Base-by-base conservation (phyloP, 202 grass and related monocot genomes). In the Elaeis oleifera region DNA sequence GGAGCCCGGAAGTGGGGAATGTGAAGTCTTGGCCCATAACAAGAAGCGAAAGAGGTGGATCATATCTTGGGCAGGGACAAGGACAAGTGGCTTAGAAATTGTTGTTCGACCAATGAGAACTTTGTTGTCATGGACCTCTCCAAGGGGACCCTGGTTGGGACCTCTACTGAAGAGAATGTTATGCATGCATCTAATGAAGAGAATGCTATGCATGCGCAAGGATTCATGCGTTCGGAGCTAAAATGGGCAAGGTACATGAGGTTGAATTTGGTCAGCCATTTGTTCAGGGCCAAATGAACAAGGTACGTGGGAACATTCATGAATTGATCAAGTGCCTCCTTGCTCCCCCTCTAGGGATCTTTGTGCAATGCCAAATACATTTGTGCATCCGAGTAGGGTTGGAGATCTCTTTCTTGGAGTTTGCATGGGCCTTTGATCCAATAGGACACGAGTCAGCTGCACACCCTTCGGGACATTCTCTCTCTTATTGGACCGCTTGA, bases 11-110 rank as follows among this genome's bases (percentile, higher is more conserved):
- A 82, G 81, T 31, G 66, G 71, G 22, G 81, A 87, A 69, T 90
- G 83, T 69, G 90, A 95, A 67, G 75, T 88, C 61, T 83, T 96
- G 1, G 90, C 75, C 16, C 86, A 96, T 60, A 96, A 90, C 76
- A 78, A 78, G 90, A 96, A 70, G 84, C 86, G 23, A 96, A 96
- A 69, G 86, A 86, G 31, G 90, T 80, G 17, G 26, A 23, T 49
- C 85, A 90, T 71, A 75, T 90, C 59, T 75, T 96, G 2, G 68
- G 51, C 28, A 80, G 79, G 61, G 78, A 88, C 78, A 88, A 82
- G 84, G 86, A 90, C 73, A 72, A 76, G 58, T 90, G 90, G 78
- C 86, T 96, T 36, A 78, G 90, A 48, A 96, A 90, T 72, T 81
- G 78, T 5, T 96, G 90, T 77, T 90, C 90, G 0, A 80, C 83